phyloP scores from a whole-genome alignment of 768 basidiomycete genomes.

The Candolleomyces aberdarensis region DNA sequence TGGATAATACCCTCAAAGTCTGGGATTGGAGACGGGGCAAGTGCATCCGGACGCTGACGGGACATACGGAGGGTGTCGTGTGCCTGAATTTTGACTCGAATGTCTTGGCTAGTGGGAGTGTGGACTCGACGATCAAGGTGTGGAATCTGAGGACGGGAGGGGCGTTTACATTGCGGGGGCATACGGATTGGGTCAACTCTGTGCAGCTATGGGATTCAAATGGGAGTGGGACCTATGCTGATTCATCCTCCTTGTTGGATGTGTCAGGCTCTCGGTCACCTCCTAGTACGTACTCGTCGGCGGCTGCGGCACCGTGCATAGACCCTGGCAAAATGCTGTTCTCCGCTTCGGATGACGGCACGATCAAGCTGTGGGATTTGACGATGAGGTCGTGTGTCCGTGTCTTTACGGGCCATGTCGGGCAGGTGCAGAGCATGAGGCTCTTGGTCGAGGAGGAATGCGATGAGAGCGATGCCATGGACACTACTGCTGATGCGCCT shows the following conservation, averaged over 20 bases:
- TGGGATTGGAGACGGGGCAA: conserved; percentile 95
- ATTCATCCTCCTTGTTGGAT: conserved; percentile 34
- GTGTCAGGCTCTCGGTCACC: conserved; percentile 24
- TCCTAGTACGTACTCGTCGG: conserved; percentile 4
- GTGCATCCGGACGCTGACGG: conserved; percentile 83
- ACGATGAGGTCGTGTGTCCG: conserved; percentile 74
- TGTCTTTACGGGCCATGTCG: conserved; percentile 85
- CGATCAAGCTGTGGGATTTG: conserved; percentile 94
- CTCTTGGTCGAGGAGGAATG: conserved; percentile 67
- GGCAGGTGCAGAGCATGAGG: conserved; percentile 90
- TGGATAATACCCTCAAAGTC: conserved; percentile 93
- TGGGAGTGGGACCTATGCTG: conserved; percentile 23
- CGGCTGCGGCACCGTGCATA: conserved; percentile 41
- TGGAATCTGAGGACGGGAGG: conserved; percentile 92
- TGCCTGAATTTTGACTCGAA: conserved; percentile 90
- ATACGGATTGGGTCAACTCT: conserved; percentile 94
- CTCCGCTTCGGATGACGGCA: conserved; percentile 93
- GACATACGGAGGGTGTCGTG: conserved; percentile 90
- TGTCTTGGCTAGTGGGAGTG: conserved; percentile 88
- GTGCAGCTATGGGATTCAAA: conserved; percentile 89
- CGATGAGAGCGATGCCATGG: conserved; percentile 9
- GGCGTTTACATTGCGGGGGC: conserved; percentile 90
- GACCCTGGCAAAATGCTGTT: conserved; percentile 93
- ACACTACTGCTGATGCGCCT: conserved; percentile 8
- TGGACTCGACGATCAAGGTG: conserved; percentile 92